Percentiles rank a stretch among this genome's conserved stretches.
These are phyloP conservation scores for Colletotrichum kahawae DNA, from an alignment of 2,329 filamentous ascomycete species.

Conservation along the genomic window DNA sequence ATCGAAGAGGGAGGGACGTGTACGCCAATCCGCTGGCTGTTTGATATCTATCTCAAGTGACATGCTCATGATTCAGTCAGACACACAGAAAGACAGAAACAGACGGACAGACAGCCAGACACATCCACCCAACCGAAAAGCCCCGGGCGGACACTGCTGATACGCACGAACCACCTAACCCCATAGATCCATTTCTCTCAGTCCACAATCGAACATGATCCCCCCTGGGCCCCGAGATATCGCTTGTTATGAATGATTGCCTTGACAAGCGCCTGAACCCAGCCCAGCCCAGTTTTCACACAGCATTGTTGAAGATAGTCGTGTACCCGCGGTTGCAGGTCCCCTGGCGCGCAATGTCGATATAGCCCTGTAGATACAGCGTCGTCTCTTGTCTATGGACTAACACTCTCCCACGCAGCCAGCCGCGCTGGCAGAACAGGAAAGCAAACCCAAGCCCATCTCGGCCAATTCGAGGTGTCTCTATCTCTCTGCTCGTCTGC, in stretches of 20 bases:
- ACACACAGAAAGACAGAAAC: background rate
- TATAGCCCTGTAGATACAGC: background rate
- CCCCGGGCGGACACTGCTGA: background rate
- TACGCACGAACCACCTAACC: constrained; percentile 13
- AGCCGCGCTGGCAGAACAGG: background rate
- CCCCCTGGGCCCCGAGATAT: background rate
- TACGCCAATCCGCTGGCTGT: background rate
- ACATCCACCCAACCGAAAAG: background rate
- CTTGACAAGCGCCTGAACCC: background rate
- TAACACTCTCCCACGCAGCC: background rate
- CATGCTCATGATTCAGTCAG: constrained; percentile 13
- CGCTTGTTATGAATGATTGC: background rate
- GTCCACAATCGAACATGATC: background rate
- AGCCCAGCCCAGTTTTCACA: background rate
- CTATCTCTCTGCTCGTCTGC: background rate
- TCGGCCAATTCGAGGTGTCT: background rate
- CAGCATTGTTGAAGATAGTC: background rate
- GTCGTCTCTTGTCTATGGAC: background rate
- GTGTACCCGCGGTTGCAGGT: background rate
- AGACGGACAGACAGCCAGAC: background rate
- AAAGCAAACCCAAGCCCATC: background rate
- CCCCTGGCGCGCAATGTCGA: background rate
- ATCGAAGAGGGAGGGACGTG: background rate
- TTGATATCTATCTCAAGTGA: background rate
- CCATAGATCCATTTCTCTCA: background rate